Base-by-base conservation (phyloP, 192 early-diverging fungal species). In the Coemansia sp. region DNA sequence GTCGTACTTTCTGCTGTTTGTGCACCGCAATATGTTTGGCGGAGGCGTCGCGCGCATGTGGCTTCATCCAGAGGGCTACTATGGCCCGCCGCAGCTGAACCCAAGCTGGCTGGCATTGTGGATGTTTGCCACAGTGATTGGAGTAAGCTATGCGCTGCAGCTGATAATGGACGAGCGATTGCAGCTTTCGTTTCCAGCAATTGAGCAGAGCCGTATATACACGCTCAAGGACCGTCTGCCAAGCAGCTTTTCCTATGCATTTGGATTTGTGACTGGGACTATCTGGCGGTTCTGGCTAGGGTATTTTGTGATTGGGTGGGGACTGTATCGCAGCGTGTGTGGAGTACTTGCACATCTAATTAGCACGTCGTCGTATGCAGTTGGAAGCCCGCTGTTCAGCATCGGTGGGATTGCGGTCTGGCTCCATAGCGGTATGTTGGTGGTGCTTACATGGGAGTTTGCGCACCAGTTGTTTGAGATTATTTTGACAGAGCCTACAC, bases 391-490 rank as follows among this genome's bases (percentile, higher is more conserved):
- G 41, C 55, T 81, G 62, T 58, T 75, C 16, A 81, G 78, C 31
- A 57, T 49, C 26, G 53, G 67, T 26, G 54, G 30, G 18, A 44
- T 76, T 4, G 38, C 44, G 51, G 76, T 76, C 21, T 81, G 73
- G 78, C 64, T 81, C 10, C 73, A 67, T 22, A 67, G 62, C 31
- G 51, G 69, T 34, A 65, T 67, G 34, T 44, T 71, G 53, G 65
- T 56, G 19, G 61, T 65, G 23, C 61, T 76, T 19, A 62, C 62
- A 8, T 81, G 78, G 78, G 78, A 81, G 62, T 55, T 76, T 48
- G 67, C 78, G 5, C 78, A 81, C n/a, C 78, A 69, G 59, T 58
- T 81, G 54, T 81, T 76, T 50, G 78, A 76, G 66, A 62, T 66
- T n/a, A 49, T 81, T 49, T 38, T 65, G 22, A 76, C 78, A 0